Conservation (phyloP, 805 yeast genomes). For the Trichomonascus vanleenenianus region DNA sequence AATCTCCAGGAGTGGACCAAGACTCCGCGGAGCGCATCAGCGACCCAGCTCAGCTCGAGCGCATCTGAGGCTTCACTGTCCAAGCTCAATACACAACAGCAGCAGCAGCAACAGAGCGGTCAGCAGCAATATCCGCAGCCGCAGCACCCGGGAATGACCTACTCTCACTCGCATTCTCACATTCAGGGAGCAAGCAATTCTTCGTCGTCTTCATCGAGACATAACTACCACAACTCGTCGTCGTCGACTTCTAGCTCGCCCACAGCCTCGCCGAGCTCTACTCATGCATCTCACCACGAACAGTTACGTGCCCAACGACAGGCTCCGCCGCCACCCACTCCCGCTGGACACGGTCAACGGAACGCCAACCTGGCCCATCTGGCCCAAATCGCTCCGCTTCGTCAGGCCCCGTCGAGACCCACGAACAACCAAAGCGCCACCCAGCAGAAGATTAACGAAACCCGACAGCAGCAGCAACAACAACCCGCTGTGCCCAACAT, state of each 20-base stretch:
- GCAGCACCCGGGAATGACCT: background rate
- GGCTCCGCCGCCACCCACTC: conserved; percentile 3
- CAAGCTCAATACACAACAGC: background rate
- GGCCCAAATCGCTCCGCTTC: conserved; percentile 21
- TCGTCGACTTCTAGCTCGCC: conserved; percentile 5
- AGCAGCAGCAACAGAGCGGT: background rate
- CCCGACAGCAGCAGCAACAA: background rate
- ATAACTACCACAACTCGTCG: background rate
- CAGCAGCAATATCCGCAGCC: too few relatives aligned
- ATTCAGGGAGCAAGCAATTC: background rate
- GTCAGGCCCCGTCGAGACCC: conserved; percentile 19
- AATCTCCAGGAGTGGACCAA: conserved; percentile 21
- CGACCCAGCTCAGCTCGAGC: conserved; percentile 6
- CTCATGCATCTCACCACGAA: background rate
- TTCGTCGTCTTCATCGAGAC: background rate
- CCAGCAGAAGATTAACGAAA: conserved; percentile 4
- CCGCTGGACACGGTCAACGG: conserved; percentile 8
- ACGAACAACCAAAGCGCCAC: conserved; percentile 7
- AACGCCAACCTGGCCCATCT: conserved; percentile 18
- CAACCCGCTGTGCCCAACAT: conserved; percentile 2
- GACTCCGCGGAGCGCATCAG: conserved; percentile 14
- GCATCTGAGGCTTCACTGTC: background rate
- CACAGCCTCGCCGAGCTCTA: background rate
- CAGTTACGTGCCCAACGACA: conserved; percentile 2
- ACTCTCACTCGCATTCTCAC: background rate